phyloP scores from a whole-genome alignment of 2,329 filamentous ascomycete species.

The Aspergillus pseudotamarii region DNA sequence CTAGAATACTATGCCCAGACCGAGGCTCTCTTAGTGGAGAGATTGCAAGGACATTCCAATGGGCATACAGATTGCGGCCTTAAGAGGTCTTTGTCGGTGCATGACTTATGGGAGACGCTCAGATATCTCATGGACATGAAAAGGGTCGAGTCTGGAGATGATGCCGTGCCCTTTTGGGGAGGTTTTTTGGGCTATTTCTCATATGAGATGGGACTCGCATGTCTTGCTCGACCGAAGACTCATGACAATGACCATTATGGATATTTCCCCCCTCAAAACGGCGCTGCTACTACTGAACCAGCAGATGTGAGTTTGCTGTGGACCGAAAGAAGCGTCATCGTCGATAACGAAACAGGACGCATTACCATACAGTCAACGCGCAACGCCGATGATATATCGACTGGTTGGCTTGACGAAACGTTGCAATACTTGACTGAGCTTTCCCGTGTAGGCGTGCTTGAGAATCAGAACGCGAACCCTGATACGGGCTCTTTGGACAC shows the following conservation, averaged over 20 bases:
- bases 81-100: conserved; percentile 24
- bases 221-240: conserved; percentile 54
- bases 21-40: conserved; percentile 28
- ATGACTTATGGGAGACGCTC: conserved; percentile 39
- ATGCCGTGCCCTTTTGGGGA: conserved; percentile 68
- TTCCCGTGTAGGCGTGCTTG: conserved; percentile 10
- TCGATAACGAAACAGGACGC: conserved; percentile 68
- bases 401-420: conserved; percentile 51
- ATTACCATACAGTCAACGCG: conserved; percentile 70
- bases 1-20: conserved; percentile 36
- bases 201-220: conserved; percentile 75
- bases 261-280: not conserved
- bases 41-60: conserved; percentile 13
- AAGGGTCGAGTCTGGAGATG: conserved; percentile 37
- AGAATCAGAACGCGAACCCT: conserved; percentile 10
- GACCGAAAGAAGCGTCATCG: conserved; percentile 74
- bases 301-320: conserved; percentile 78
- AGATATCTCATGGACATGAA: conserved; percentile 45
- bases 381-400: conserved; percentile 38
- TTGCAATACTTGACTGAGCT: conserved; percentile 28
- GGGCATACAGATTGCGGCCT: conserved; percentile 2
- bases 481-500: conserved; percentile 32
- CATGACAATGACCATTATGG: conserved; percentile 28
- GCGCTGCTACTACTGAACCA: conserved; percentile 37
- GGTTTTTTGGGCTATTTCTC: conserved; percentile 84